Conservation (phyloP, 176 grass and related monocot genomes). For the Raddia distichophylla region DNA sequence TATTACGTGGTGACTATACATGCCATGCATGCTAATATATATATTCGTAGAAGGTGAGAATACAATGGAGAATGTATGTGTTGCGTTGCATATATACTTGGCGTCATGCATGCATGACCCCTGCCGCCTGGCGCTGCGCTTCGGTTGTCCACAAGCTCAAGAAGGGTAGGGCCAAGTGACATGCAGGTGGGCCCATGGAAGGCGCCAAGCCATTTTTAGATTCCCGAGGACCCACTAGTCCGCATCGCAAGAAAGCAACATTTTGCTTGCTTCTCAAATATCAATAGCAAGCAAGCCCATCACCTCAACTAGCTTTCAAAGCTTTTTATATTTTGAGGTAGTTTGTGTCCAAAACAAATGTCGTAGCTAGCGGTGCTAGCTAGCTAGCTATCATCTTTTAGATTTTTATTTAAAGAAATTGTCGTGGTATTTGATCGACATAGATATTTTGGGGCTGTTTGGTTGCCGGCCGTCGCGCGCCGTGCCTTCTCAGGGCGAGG, state of each 20-base stretch:
- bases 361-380: not conserved
- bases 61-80: not conserved
- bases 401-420: too few species aligned
- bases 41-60: too few species aligned
- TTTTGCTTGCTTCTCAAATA: not conserved
- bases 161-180: conserved; percentile 15
- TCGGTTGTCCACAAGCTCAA: not conserved
- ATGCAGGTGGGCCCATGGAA: conserved; percentile 6
- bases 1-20: too few species aligned
- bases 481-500: too few species aligned
- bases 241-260: conserved; percentile 29
- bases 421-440: too few species aligned
- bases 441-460: too few species aligned
- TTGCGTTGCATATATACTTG: too few species aligned
- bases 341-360: not conserved
- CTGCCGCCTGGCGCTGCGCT: not conserved
- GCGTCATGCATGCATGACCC: not conserved
- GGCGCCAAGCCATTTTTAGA: not conserved
- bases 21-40: too few species aligned
- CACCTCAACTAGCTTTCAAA: not conserved
- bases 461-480: too few species aligned
- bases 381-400: too few species aligned
- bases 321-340: not conserved
- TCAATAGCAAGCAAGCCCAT: not conserved
- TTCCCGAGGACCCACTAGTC: conserved; percentile 28